A percentile compares a stretch with the other conserved stretches of the same genome.
phyloP scores from a whole-genome alignment of 306 rosid species.

The Rosa persica region DNA sequence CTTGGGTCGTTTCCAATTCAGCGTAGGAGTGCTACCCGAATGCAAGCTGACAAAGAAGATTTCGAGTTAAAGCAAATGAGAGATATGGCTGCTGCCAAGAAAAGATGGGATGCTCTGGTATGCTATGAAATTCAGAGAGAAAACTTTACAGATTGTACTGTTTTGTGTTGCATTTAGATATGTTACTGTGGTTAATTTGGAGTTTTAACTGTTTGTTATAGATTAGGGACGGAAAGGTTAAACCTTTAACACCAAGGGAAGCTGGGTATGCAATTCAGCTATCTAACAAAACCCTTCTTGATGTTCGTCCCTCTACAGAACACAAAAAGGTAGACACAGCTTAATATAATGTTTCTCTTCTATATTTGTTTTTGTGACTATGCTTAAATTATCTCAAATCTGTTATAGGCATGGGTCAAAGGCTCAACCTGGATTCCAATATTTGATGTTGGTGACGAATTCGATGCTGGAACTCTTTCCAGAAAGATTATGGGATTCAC shows the following conservation, averaged over 20 bases:
- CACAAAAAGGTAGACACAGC: slow-evolving; percentile 56
- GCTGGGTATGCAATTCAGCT: slow-evolving; percentile 94
- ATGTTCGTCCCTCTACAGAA: slow-evolving; percentile 89
- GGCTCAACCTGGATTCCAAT: slow-evolving; percentile 90
- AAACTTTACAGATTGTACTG: not conserved
- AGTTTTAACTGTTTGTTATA: slow-evolving; percentile 28
- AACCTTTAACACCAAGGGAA: slow-evolving; percentile 80
- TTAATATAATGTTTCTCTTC: slow-evolving; percentile 17
- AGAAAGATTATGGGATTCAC: slow-evolving; percentile 62
- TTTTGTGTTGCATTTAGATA: slow-evolving; percentile 1
- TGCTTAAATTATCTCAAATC: slow-evolving; percentile 5
- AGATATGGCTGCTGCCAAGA: slow-evolving; percentile 92
- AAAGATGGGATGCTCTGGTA: slow-evolving; percentile 98
- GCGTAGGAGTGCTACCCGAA: slow-evolving; percentile 44
- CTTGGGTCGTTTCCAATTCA: slow-evolving; percentile 18
- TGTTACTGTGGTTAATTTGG: not conserved
- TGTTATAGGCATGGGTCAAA: slow-evolving; percentile 87
- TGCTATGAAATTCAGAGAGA: not conserved
- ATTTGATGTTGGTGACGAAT: slow-evolving; percentile 56
- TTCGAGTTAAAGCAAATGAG: slow-evolving; percentile 84
- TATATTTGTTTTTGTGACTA: not conserved
- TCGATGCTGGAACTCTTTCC: slow-evolving; percentile 65
- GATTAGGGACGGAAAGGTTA: slow-evolving; percentile 81
- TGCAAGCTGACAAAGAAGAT: slow-evolving; percentile 60
- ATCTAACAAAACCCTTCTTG: slow-evolving; percentile 82